Evolutionary conservation across 1,139 yeast species (phyloP), one percentile per base, ranked within the genome.

Genomic region (Kodamaea sp.): DNA sequence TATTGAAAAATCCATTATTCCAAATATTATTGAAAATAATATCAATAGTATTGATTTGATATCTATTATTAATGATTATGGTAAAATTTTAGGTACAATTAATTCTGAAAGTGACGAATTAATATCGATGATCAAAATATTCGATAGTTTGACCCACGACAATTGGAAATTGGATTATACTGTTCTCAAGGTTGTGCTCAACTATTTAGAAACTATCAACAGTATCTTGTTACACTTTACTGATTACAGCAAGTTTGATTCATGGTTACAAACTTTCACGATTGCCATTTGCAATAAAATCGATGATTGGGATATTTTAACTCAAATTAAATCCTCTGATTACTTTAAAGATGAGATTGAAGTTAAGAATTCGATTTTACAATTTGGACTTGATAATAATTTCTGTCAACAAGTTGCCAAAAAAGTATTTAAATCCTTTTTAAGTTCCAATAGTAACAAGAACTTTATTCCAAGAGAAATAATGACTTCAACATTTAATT

Each of bases 381-480:
- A 63, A 29, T 57, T 73, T 27, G 68, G 65, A 1, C 47, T 55
- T 24, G 48, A 60, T 15, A 53, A 56, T 8, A 53, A 55, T 7
- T 63, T 61, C 7, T 55, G 65, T 23, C 62, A 60, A 29, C 50
- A 48, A 3, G 45, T 76, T 5, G 64, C 70, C 27, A 62, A 62
- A 24, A 61, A 57, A 32, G 50, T 74, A 34, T 75, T 68, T 58
- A 75, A 75, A 36, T 53, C 47, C 45, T 66, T 66, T 33, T 45
- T 78, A 24, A 55, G 66, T 31, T 75, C 80, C 22, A 82, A 82
- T 3, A 75, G 78, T 24, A 58, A 66, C 28, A 54, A 65, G 25
- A 56, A 71, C 0, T 63, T 79, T 39, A 56, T 59, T 7, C 85
- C 87, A 2, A 62, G 61, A 38, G 77, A 73, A 45, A 44, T 81